Evolutionary conservation across 108 stramenopile species (phyloP).

Genomic region (Skeletonema costatum): DNA sequence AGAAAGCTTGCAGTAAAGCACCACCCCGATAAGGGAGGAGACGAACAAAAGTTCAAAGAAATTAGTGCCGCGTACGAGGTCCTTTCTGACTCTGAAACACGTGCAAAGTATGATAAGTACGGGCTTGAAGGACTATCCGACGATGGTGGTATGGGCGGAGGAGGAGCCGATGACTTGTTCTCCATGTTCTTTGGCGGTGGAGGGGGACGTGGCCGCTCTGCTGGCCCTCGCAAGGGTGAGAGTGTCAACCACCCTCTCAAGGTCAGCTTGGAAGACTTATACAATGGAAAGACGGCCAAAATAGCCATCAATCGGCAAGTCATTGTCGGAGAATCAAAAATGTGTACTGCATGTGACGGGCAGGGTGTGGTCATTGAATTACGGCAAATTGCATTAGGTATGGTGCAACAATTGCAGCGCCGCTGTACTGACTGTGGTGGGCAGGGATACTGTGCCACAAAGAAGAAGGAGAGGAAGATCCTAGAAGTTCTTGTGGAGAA

Average conservation of each 20-base stretch:
- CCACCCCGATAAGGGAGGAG: conserved; percentile 24
- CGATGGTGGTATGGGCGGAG: conserved; percentile 63
- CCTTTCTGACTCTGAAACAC: conserved; percentile 8
- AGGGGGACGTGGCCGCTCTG: conserved; percentile 54
- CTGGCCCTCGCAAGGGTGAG: conserved; percentile 90
- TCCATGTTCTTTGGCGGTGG: conserved; percentile 96
- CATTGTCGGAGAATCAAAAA: conserved; percentile 79
- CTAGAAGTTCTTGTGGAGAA: conserved; percentile 95
- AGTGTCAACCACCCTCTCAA: conserved; percentile 94
- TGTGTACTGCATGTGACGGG: conserved; percentile 87
- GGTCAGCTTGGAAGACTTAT: conserved; percentile 95
- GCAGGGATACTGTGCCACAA: conserved; percentile 71
- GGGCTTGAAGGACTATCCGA: conserved; percentile 88
- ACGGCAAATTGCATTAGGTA: conserved; percentile 95
- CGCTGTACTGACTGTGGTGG: conserved; percentile 82
- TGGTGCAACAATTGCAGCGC: conserved; percentile 96
- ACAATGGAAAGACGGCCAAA: conserved; percentile 97
- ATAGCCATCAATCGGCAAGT: conserved; percentile 94
- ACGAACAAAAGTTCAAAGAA: conserved; percentile 28
- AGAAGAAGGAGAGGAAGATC: conserved; percentile 92
- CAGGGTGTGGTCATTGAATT: conserved; percentile 92
- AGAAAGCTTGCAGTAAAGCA: conserved; percentile 23
- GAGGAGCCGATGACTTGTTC: conserved; percentile 85
- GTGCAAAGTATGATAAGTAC: conserved; percentile 50
- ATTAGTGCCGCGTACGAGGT: conserved; percentile 34